Evolutionary conservation across 129 eudicot species (phyloP), one percentile per base, ranked within the genome.

Genomic region (Chrysanthemum lavandulifolium): DNA sequence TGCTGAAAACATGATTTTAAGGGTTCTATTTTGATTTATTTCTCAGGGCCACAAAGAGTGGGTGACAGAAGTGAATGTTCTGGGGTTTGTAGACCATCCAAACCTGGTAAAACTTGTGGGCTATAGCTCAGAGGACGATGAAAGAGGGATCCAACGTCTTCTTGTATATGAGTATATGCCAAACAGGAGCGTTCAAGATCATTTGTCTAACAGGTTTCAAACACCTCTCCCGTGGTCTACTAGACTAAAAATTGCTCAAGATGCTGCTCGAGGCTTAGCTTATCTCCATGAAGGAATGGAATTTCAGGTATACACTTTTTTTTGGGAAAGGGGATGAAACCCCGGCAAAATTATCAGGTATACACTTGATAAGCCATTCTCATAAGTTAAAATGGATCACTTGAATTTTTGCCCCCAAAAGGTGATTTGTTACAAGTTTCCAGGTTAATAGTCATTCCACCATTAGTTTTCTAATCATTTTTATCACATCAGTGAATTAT

Each of bases 231-330:
- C 95, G 11, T 91, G 97, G 97, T 65, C 76, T 7, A 84, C 86
- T 8, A 83, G 97, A 58, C 71, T 91, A 43, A 85, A 86, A 71
- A 81, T 91, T 33, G 95, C 97, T 9, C 95, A 74, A 47, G 97
- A 88, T 82, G 92, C 97, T 77, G 97, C 97, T 64, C 81, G 84
- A 21, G 97, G 97, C 67, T 65, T 91, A 65, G 86, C 92, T 47
- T 91, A 91, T 84, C 92, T 91, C 74, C 97, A 91, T 31, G 89
- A 91, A 78, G 97, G 88, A 76, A 87, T 88, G 97, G 92, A 91
- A 21, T 85, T 85, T 82, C 96, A 90, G 96, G 96, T 90, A 80
- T 48, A 13, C 25, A 3, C 13, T 15, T 61, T n/a, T n/a, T n/a
- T n/a, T n/a, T n/a, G n/a, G n/a, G n/a, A n/a, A n/a, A n/a, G n/a